Evolutionary conservation across 768 basidiomycete species (phyloP).

Genomic region (Solioccasus polychromus): DNA sequence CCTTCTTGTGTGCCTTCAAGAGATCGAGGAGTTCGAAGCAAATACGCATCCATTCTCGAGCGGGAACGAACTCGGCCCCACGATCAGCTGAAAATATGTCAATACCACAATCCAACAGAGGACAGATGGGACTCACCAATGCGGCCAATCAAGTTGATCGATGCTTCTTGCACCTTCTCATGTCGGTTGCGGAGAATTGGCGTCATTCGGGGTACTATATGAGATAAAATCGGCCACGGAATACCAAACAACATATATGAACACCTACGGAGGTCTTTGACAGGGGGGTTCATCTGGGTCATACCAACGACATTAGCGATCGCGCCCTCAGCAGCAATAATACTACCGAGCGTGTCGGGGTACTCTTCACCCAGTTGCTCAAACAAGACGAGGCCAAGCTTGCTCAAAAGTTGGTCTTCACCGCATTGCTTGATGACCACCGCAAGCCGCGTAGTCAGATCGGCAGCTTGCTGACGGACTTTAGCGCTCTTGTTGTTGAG

Average conservation of each 20-base stretch:
- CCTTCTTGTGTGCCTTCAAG: slow-evolving; percentile 98
- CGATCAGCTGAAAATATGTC: slow-evolving; percentile 69
- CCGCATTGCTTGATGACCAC: slow-evolving; percentile 99
- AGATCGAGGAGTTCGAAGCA: slow-evolving; percentile 97
- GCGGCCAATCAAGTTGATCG: slow-evolving; percentile 98
- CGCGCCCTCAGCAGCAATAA: slow-evolving; percentile 97
- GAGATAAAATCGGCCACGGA: slow-evolving; percentile 1
- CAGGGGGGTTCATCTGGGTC: slow-evolving; percentile 99
- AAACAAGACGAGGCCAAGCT: slow-evolving; percentile 94
- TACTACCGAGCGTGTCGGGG: slow-evolving; percentile 97
- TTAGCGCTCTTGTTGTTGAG: slow-evolving; percentile 99
- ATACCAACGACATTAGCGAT: slow-evolving; percentile 99
- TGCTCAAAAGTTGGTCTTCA: slow-evolving; percentile 92
- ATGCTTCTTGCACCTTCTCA: slow-evolving; percentile 99
- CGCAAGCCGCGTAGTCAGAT: slow-evolving; percentile 91
- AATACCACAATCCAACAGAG: not conserved
- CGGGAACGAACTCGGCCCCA: slow-evolving; percentile 97
- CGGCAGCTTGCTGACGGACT: slow-evolving; percentile 98
- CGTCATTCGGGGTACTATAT: slow-evolving; percentile 94
- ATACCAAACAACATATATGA: not conserved
- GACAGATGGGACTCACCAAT: slow-evolving; percentile 48
- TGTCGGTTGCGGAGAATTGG: slow-evolving; percentile 99
- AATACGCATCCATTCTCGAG: slow-evolving; percentile 99
- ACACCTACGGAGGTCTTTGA: slow-evolving; percentile 93
- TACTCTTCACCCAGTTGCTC: slow-evolving; percentile 99